Base-by-base conservation (phyloP, 306 rosid species). In the Lagenaria siceraria region DNA sequence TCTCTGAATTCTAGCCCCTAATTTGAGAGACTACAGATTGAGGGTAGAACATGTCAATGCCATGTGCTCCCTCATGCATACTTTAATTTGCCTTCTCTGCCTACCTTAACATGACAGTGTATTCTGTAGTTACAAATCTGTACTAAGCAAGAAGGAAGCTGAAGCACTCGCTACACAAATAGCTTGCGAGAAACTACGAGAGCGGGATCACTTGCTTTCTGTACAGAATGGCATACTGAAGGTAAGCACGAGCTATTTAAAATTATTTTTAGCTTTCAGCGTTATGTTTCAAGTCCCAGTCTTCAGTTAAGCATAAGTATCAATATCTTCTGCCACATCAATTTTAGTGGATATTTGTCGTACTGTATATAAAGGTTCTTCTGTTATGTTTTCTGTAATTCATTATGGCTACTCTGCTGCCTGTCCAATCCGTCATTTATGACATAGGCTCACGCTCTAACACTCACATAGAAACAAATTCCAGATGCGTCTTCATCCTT, bases 171-270 rank as follows among this genome's bases (percentile, higher is more conserved):
- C 84, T 19, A 80, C 82, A 70, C 91, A 87, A 77, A 90, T 92
- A 76, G 84, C 84, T 38, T 36, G 85, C 36, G 90, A 89, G 80
- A 87, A 85, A 86, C 91, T 95, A 71, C 87, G 84, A 79, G 96
- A 90, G 78, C 90, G 89, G 81, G 96, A 90, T 85, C 97, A 88
- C 61, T 78, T 95, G 82, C 96, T 92, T 84, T 90, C 86, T n/a
- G 91, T 90, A 65, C 91, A 95, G 84, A 95, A 90, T 78, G 97
- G 89, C 78, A 90, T 89, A 89, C 70, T 95, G 86, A 92, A 92
- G 93, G 98, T 90, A 78, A 40, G 80, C 51, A 29, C 75, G 25
- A 48, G 22, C 65, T 51, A 27, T 49, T 2, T 10, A 21, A 80
- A 64, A 42, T n/a, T 21, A 19, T 51, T 38, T 13, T 3, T 69